Base-by-base conservation (phyloP, 768 basidiomycete genomes). In the Termitomyces sp. region DNA sequence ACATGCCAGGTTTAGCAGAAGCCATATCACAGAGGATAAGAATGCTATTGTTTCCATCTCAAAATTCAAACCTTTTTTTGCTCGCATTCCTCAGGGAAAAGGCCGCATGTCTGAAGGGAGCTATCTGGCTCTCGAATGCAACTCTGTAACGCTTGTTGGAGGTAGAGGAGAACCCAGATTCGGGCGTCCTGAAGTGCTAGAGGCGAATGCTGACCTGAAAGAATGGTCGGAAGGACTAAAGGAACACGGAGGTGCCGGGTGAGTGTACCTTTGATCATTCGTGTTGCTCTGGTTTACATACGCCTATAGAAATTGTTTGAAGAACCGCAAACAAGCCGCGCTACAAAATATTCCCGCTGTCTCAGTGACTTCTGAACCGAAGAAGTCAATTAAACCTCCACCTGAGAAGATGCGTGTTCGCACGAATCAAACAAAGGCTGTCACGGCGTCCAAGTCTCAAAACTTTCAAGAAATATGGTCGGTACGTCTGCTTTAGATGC, bases 191-290 rank as follows among this genome's bases (percentile, higher is more conserved):
- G 67, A 69, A 52, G 70, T 75, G 2, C 61, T 87, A 4, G 75
- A 79, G 21, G 64, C 60, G 2, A 63, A 80, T 42, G 46, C 55
- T 5, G 71, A 77, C 28, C 61, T 89, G 22, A 61, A 60, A 4
- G 66, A 70, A 47, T 89, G 87, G 87, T 68, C 75, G 17, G 62
- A 75, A 8, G 85, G 82, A n/a, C 67, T 88, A 46, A 76, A 73
- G 51, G 66, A 75, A 44, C 73, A 76, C 37, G 85, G 83, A 35
- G 83, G 84, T 44, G 81, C 74, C 58, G 84, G 84, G 86, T 87
- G 64, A 68, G 81, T 74, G 2, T 12, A 10, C 22, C 11, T 35
- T 43, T 37, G 43, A 22, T 28, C 47, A 42, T 21, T 12, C 12
- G 8, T 24, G 0, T 45, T 41, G 28, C 40, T 52, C 48, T 24